phyloP scores from a whole-genome alignment of 2,329 filamentous ascomycete genomes.

The Penicillium sp. region DNA sequence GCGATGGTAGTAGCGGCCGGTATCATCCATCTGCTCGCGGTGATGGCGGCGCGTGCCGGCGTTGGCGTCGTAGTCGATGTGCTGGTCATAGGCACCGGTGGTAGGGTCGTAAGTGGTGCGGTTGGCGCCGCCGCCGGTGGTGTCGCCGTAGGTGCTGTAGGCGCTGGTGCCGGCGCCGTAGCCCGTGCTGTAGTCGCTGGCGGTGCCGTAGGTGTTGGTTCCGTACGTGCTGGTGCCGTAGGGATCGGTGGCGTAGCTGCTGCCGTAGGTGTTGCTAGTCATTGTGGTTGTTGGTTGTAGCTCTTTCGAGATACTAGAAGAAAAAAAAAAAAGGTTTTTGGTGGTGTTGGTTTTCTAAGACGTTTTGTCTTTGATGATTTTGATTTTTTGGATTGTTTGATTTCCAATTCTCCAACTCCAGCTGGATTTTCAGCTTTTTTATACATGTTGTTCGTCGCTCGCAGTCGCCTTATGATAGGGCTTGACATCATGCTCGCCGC shows the following conservation, averaged over 20 bases:
- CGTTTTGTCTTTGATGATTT: neutral
- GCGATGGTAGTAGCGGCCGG: constrained; percentile 29
- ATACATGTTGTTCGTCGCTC: neutral
- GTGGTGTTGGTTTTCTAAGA: neutral
- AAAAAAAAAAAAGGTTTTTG: neutral
- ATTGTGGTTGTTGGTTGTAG: neutral
- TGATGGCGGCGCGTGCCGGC: constrained; percentile 25
- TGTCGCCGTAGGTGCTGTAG: constrained; percentile 10
- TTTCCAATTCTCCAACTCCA: constrained; percentile 2
- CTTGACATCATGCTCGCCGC: constrained; percentile 15
- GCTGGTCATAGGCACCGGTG: constrained; percentile 29
- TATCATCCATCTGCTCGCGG: constrained; percentile 27
- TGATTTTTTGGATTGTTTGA: constrained; percentile 1
- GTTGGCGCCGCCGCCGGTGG: constrained; percentile 12
- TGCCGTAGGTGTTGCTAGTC: constrained; percentile 6
- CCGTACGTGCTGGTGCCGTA: constrained; percentile 5
- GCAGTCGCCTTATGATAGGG: constrained; percentile 12
- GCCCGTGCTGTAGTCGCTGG: neutral
- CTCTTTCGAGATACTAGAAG: neutral
- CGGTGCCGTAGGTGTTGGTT: constrained; percentile 2
- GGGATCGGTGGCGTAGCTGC: constrained; percentile 1
- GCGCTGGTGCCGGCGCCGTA: neutral
- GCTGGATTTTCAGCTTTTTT: constrained; percentile 3
- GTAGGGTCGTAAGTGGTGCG: constrained; percentile 17
- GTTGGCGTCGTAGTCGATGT: constrained; percentile 29